Percentiles rank a stretch among this genome's conserved stretches.
Conservation (phyloP, 352 stramenopile genomes). For the Phytophthora niederhauseri region DNA sequence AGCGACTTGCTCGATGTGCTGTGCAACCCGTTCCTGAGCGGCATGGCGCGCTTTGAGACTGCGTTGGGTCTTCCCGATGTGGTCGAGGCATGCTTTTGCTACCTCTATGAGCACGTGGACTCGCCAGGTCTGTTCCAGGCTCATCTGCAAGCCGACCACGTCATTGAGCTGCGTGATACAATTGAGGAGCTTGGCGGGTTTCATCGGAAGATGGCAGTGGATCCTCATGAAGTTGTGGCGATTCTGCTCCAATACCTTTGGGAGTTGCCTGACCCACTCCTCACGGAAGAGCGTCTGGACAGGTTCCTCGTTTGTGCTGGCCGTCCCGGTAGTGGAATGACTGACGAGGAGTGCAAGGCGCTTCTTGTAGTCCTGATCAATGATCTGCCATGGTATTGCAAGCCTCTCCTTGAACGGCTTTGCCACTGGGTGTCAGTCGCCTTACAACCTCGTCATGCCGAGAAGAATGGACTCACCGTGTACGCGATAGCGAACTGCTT, state of each 20-base stretch:
- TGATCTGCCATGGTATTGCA: constrained; percentile 82
- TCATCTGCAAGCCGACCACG: constrained; percentile 75
- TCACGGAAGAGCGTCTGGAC: constrained; percentile 74
- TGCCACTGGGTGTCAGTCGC: constrained; percentile 70
- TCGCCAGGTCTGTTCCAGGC: constrained; percentile 83
- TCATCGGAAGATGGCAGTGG: constrained; percentile 83
- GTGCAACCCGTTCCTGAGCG: constrained; percentile 86
- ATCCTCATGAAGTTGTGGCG: constrained; percentile 78
- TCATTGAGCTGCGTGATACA: constrained; percentile 79
- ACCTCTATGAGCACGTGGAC: constrained; percentile 78
- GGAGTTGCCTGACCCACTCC: constrained; percentile 79
- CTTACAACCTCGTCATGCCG: constrained; percentile 57
- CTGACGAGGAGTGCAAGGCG: constrained; percentile 58
- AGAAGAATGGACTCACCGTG: constrained; percentile 75
- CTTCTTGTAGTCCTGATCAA: constrained; percentile 77
- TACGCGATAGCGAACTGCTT: constrained; percentile 70
- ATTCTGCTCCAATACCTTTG: constrained; percentile 86
- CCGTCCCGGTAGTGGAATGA: constrained; percentile 38
- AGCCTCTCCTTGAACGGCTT: constrained; percentile 74
- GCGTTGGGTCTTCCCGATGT: constrained; percentile 85
- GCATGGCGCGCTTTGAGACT: constrained; percentile 86
- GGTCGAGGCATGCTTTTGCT: constrained; percentile 79
- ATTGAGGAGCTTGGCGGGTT: constrained; percentile 86
- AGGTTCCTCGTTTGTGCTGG: constrained; percentile 69
- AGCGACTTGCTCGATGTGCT: constrained; percentile 75